Conservation (phyloP, 2,329 filamentous ascomycete species). For the Hymenoscyphus linearis region DNA sequence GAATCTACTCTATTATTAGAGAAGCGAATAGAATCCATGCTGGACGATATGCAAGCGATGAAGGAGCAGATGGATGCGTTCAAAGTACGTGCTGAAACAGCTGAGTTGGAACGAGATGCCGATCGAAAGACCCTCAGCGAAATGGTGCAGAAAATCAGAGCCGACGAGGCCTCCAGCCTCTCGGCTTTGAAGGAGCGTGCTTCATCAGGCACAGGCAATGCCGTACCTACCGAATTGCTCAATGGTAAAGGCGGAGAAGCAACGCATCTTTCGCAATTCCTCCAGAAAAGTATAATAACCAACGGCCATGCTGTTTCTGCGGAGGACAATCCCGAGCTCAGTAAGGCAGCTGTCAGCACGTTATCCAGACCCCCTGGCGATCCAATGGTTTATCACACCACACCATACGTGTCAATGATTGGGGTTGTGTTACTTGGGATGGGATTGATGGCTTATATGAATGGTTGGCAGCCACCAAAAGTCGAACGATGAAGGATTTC, state of each 20-base stretch:
- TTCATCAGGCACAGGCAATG: constrained; percentile 9
- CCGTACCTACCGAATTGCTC: neutral
- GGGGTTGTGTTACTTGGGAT: constrained; percentile 77
- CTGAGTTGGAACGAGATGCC: constrained; percentile 70
- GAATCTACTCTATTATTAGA: constrained; percentile 53
- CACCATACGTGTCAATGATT: constrained; percentile 77
- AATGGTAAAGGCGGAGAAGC: constrained; percentile 14
- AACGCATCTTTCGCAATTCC: constrained; percentile 9
- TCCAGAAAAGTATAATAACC: constrained; percentile 14
- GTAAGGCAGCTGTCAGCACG: constrained; percentile 27
- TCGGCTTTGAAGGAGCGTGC: constrained; percentile 20
- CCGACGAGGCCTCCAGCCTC: constrained; percentile 51
- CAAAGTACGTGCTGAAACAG: constrained; percentile 70
- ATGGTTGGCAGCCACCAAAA: constrained; percentile 61
- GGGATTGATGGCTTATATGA: constrained; percentile 81
- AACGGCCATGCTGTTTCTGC: constrained; percentile 19
- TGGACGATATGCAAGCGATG: constrained; percentile 28
- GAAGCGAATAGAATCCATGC: constrained; percentile 26
- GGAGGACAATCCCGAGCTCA: constrained; percentile 16
- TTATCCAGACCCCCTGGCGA: constrained; percentile 38
- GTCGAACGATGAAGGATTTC: constrained; percentile 24
- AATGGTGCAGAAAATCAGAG: constrained; percentile 79
- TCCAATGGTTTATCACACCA: constrained; percentile 46
- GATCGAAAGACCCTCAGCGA: constrained; percentile 73
- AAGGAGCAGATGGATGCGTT: constrained; percentile 51